Evolutionary conservation across 1,284 basidiomycete genomes (phyloP).

Genomic region (Rhodotorula sp.): DNA sequence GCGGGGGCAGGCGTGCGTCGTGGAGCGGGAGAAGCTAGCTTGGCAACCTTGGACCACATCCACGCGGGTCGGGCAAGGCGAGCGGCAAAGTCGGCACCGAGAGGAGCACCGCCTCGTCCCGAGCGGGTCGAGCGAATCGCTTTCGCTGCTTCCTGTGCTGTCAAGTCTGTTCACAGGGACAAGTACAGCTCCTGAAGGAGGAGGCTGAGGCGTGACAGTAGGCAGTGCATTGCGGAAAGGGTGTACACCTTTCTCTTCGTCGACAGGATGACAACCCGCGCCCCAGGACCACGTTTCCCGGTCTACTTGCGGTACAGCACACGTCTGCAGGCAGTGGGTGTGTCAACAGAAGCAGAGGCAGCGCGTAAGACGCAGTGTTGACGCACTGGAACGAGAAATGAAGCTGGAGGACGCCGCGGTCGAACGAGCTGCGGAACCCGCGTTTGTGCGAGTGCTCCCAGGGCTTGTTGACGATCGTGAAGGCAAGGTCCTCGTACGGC

Average conservation of each 20-base stretch:
- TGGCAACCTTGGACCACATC: slow-evolving; percentile 32
- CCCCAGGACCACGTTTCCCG: not conserved
- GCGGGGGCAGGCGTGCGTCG: slow-evolving; percentile 15
- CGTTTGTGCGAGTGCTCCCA: slow-evolving; percentile 91
- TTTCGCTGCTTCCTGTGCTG: no score
- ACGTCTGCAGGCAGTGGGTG: not conserved
- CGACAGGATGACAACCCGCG: not conserved
- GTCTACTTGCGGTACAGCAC: not conserved
- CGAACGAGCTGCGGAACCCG: slow-evolving; percentile 60
- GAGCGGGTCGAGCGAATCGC: not conserved
- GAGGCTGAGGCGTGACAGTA: not conserved
- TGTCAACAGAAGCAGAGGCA: not conserved
- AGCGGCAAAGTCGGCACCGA: not conserved
- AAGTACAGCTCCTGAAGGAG: no score
- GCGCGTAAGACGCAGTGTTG: not conserved
- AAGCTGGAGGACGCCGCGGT: slow-evolving; percentile 58
- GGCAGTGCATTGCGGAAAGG: not conserved
- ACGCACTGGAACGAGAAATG: slow-evolving; percentile 48
- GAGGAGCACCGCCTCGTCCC: slow-evolving; percentile 2
- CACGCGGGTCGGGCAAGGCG: not conserved
- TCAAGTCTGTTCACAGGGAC: no score
- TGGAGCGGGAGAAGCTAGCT: slow-evolving; percentile 25
- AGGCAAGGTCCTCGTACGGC: slow-evolving; percentile 82
- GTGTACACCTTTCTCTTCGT: not conserved
- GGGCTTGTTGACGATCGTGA: slow-evolving; percentile 93